Evolutionary conservation across 257 asterid genomes (phyloP), one percentile per base, ranked within the genome.

Genomic region (Rhazya stricta): DNA sequence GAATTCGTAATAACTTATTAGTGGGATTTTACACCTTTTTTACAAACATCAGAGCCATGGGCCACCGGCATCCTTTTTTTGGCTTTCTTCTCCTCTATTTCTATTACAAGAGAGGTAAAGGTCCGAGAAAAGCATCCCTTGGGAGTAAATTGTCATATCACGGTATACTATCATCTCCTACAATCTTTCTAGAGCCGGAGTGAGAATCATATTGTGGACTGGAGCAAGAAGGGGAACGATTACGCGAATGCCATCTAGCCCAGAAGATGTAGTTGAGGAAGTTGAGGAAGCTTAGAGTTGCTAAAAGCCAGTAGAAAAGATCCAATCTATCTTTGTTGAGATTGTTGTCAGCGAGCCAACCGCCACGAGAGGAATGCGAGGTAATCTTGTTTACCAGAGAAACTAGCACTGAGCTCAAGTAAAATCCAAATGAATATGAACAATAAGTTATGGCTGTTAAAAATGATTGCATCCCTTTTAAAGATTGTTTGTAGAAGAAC

Each of bases 391-490:
- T 89, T 74, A 94, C 97, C 7, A 92, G 46, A 37, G 97, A 86
- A 58, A 94, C 98, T 0, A 94, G 89, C 16, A 90, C 78, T 0
- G 98, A 91, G 85, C 98, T 94, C 0, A 89, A 48, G 51, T 81
- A 94, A 79, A 91, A 94, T 0, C 98, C 98, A 43, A 92, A 92
- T 0, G 98, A 89, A 74, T 90, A 94, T 0, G 98, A 94, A 75
- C 97, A 94, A 53, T 92, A 94, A 23, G 98, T 90, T 0, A 90
- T 76, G 36, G 98, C 96, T 18, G 96, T 94, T 32, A 88, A 50
- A 78, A 87, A 92, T 1, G 97, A 77, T 73, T 84, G 88, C 96
- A 89, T 92, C 76, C 97, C 97, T 51, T 78, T 84, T 63, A 85
- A n/a, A 0, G 81, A 15, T 62, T 94, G 97, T 77, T 86, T 90